These are phyloP conservation scores for Trichoderma polysporum DNA, from an alignment of 2,329 filamentous ascomycete genomes.

Conservation along the genomic window DNA sequence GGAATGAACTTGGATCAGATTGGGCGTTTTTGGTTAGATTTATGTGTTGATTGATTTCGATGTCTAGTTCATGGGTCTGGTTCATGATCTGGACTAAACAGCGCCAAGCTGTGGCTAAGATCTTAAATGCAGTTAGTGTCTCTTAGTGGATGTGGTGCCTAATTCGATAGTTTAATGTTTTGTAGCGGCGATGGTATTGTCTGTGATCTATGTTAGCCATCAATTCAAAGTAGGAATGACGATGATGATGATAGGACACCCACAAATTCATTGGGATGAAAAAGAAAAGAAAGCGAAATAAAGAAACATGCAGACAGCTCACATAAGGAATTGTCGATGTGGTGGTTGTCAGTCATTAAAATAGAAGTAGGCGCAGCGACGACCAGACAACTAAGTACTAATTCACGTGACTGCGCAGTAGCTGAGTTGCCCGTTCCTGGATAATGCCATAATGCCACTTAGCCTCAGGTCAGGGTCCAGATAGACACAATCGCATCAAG, in stretches of 20 bases:
- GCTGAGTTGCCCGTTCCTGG: neutral
- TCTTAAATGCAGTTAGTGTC: neutral
- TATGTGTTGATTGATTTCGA: neutral
- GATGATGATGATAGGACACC: neutral
- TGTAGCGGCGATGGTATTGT: neutral
- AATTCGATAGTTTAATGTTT: neutral
- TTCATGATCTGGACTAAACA: neutral
- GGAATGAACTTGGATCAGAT: neutral
- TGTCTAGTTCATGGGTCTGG: neutral
- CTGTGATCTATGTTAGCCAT: neutral
- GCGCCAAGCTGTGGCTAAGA: neutral
- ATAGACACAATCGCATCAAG: neutral
- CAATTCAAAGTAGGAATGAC: neutral
- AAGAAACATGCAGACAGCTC: neutral
- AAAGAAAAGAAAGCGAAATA: neutral
- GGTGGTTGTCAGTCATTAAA: neutral
- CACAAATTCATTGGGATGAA: neutral
- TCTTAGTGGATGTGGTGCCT: neutral
- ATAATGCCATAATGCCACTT: constrained; percentile 6
- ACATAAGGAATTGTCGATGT: neutral
- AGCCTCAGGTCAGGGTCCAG: neutral
- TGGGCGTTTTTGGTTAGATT: neutral
- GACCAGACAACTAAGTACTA: too few species aligned
- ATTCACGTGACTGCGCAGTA: constrained; percentile 14
- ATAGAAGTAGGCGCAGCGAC: neutral